These are phyloP conservation scores for Saccharomycopsis schoenii DNA, from an alignment of 805 yeast genomes.

Conservation along the genomic window DNA sequence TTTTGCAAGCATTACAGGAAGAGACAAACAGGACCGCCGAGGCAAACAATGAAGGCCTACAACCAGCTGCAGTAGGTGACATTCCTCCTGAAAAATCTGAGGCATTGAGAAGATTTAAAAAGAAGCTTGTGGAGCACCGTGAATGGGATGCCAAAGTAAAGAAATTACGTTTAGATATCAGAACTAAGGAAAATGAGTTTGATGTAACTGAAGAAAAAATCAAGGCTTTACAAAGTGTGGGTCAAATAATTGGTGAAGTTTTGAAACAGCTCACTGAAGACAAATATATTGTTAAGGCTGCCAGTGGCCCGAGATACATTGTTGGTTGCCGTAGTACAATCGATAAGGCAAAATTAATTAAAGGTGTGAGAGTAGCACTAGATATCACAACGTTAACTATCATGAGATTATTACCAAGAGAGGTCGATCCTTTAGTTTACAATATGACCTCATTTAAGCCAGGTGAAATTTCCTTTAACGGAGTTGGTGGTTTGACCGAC, in stretches of 20 bases:
- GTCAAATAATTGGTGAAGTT: conserved; percentile 95
- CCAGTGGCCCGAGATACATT: conserved; percentile 94
- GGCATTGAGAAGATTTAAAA: conserved; percentile 71
- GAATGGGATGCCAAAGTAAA: conserved; percentile 90
- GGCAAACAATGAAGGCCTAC: conserved; percentile 16
- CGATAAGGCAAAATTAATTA: conserved; percentile 70
- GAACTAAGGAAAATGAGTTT: conserved; percentile 72
- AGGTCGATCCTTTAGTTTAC: conserved; percentile 95
- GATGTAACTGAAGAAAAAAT: conserved; percentile 95
- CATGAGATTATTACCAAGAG: conserved; percentile 95
- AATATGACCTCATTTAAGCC: conserved; percentile 98
- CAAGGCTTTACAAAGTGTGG: conserved; percentile 93
- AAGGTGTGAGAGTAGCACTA: conserved; percentile 92
- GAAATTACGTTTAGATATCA: conserved; percentile 70
- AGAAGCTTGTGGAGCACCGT: conserved; percentile 83
- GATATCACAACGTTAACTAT: conserved; percentile 97
- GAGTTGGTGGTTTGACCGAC: conserved; percentile 93
- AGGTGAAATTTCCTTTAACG: conserved; percentile 91
- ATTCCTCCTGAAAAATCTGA: conserved; percentile 64
- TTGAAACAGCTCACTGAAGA: conserved; percentile 92
- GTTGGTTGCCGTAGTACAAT: conserved; percentile 95
- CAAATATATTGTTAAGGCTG: conserved; percentile 89
- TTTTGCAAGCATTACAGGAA: conserved; percentile 53
- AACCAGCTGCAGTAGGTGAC: conserved; percentile 20
- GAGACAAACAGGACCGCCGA: conserved; percentile 21